Evolutionary conservation across 495 filamentous ascomycete species (phyloP).

Genomic region (Clohesyomyces aquaticus): DNA sequence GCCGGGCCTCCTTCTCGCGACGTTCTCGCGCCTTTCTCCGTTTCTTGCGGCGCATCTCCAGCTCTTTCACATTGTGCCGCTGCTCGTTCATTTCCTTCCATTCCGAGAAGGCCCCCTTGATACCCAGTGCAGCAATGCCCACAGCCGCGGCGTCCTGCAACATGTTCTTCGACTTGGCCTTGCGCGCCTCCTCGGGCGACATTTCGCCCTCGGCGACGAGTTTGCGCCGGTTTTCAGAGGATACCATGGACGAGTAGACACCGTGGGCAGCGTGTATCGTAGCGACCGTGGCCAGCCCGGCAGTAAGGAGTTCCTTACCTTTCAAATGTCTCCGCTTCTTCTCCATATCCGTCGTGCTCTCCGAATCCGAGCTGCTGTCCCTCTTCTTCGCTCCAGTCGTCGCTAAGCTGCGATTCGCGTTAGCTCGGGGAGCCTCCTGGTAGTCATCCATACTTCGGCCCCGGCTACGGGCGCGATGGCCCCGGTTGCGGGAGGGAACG

Average conservation of each 20-base stretch:
- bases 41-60: conserved; percentile 53
- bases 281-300: conserved; percentile 81
- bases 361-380: conserved; percentile 60
- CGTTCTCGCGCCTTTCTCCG: conserved; percentile 41
- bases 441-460: conserved; percentile 37
- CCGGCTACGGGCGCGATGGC: conserved; percentile 23
- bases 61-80: conserved; percentile 57
- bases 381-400: conserved; percentile 49
- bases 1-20: conserved; percentile 35
- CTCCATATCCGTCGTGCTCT: conserved; percentile 77
- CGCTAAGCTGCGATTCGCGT: conserved; percentile 32
- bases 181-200: conserved; percentile 71
- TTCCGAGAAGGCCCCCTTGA: conserved; percentile 79
- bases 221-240: conserved; percentile 69
- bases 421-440: conserved; percentile 31
- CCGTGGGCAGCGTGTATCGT: conserved; percentile 86
- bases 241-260: conserved; percentile 75
- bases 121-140: conserved; percentile 82
- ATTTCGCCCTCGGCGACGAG: conserved; percentile 75
- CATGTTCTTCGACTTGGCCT: conserved; percentile 72
- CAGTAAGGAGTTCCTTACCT: conserved; percentile 81
- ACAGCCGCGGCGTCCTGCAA: conserved; percentile 76
- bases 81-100: conserved; percentile 70
- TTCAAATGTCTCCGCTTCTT: conserved; percentile 74
- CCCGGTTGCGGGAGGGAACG: conserved; percentile 51